Conservation (phyloP, 169 alveolate genomes). For the Plasmodium ovale region DNA sequence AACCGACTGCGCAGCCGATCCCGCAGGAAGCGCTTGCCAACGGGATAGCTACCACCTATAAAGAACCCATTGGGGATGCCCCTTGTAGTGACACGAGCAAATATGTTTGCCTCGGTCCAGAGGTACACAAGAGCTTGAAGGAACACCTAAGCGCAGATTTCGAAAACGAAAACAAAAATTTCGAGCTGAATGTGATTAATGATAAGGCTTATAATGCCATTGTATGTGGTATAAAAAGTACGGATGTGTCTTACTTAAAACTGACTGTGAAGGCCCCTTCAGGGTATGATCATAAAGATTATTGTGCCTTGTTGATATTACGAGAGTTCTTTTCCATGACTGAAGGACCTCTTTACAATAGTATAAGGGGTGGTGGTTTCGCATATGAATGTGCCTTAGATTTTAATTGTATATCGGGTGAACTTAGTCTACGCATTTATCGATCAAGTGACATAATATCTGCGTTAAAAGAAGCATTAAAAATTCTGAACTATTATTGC, state of each 20-base stretch:
- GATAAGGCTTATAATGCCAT: constrained; percentile 62
- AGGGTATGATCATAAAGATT: constrained; percentile 78
- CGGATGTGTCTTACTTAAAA: constrained; percentile 81
- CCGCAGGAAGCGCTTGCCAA: constrained; percentile 1
- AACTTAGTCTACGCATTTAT: constrained; percentile 76
- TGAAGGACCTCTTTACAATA: constrained; percentile 84
- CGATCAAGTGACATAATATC: constrained; percentile 38
- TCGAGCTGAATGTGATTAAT: constrained; percentile 9
- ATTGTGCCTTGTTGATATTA: constrained; percentile 59
- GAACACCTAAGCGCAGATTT: constrained; percentile 43
- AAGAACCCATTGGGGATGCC: too few relatives aligned
- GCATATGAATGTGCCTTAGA: constrained; percentile 82
- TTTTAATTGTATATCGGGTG: constrained; percentile 79
- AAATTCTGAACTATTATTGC: constrained; percentile 52
- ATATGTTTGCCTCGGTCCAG: constrained; percentile 39
- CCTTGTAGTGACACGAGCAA: too few relatives aligned
- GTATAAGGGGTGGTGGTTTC: constrained; percentile 87
- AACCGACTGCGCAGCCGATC: not conserved
- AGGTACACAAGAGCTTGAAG: constrained; percentile 45
- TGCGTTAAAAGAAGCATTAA: constrained; percentile 79
- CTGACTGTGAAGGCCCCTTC: constrained; percentile 78
- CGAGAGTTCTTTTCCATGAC: constrained; percentile 83
- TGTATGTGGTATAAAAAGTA: constrained; percentile 75
- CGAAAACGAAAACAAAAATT: constrained; percentile 52
- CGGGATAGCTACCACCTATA: not conserved